Evolutionary conservation across 345 rosid genomes (phyloP).

Genomic region (Populus euphratica): DNA sequence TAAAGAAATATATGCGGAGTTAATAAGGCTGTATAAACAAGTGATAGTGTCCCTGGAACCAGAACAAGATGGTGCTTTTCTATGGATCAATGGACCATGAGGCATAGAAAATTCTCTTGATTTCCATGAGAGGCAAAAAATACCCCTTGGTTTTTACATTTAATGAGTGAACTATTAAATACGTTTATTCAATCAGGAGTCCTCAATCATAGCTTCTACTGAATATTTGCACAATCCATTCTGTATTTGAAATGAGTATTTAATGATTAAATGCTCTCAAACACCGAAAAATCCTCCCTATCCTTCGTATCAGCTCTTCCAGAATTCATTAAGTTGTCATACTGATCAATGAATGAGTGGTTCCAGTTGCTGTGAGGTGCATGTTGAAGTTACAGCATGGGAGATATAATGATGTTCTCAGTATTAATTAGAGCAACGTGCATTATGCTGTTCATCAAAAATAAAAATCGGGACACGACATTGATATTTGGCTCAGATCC

Average conservation of each 20-base stretch:
- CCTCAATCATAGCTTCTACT: neutral
- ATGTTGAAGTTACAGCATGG: neutral
- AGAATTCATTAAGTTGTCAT: neutral
- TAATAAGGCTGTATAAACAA: slow-evolving; percentile 25
- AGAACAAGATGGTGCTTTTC: slow-evolving; percentile 3
- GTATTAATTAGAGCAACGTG: neutral
- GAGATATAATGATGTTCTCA: neutral
- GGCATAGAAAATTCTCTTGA: neutral
- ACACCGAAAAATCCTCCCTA: neutral
- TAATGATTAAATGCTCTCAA: neutral
- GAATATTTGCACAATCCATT: neutral
- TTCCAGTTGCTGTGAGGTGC: neutral
- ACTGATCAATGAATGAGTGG: neutral
- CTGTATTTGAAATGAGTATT: neutral
- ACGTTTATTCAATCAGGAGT: neutral
- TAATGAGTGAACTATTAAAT: neutral
- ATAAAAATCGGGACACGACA: neutral
- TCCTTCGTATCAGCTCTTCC: neutral
- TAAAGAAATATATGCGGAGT: slow-evolving; percentile 23
- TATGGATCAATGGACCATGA: neutral
- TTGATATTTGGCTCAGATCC: neutral
- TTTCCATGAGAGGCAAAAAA: neutral
- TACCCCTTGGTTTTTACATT: neutral
- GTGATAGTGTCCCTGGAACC: slow-evolving; percentile 14
- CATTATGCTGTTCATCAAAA: neutral